Evolutionary conservation across 2,329 filamentous ascomycete genomes (phyloP), one percentile per base, ranked within the genome.

Genomic region (Aspergillus latus): DNA sequence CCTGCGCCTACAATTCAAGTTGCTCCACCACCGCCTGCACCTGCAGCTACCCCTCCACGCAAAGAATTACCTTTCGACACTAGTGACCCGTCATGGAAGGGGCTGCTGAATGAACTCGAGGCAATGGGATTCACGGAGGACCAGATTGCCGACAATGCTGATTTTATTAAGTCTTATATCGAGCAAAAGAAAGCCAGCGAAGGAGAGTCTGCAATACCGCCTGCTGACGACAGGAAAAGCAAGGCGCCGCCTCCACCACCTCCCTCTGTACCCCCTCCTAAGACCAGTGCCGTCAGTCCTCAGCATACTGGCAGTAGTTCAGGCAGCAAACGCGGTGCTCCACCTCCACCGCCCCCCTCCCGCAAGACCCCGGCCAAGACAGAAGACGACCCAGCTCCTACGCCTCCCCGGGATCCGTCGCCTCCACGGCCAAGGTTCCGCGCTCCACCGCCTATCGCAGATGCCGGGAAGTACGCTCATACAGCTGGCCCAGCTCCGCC

Each of bases 401-500:
- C 54, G 72, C 74, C 78, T 13, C 76, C 88, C 30, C 82, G 86
- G 67, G 88, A 90, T 58, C 84, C 88, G 11, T 86, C 87, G 11
- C 89, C 90, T 10, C 84, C 87, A 21, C 83, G 87, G 50, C 84
- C 85, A 7, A 83, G 82, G 65, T 97, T 96, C 77, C 83, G 86
- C 62, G 93, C 90, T 7, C 94, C 94, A 45, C 94, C 94, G 34
- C 90, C 93, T 2, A 76, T 97, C 58, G 85, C 90, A 54, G 92
- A 96, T 72, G 94, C 94, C 56, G 94, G 94, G 36, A 96, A 90
- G 74, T 94, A 85, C 69, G 91, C 88, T 3, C 81, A 87, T 59
- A 73, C 78, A 30, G 76, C 79, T 55, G 73, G 72, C 26, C 79
- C 75, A 56, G 63, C 78, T 16, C 75, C 74, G 54, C 69, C 82